Conservation (phyloP, 2,329 filamentous ascomycete genomes). For the Colletotrichum sp. region DNA sequence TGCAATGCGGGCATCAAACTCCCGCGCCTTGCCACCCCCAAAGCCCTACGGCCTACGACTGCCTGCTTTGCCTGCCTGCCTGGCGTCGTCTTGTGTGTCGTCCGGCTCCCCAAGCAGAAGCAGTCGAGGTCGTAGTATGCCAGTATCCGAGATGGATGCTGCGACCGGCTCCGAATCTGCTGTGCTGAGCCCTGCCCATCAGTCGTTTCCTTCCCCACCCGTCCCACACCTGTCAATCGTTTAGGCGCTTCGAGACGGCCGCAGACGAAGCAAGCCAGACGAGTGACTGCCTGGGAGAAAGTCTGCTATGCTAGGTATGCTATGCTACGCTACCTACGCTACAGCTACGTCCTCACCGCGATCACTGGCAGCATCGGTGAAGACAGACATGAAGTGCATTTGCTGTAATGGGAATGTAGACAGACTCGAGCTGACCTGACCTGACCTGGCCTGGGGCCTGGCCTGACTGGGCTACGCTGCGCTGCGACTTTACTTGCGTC, state of each 20-base stretch:
- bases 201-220: neutral
- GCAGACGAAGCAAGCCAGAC: neutral
- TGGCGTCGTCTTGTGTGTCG: neutral
- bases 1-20: neutral
- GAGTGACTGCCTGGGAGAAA: neutral
- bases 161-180: neutral
- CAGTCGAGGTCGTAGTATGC: neutral
- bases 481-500: neutral
- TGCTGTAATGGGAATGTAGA: neutral
- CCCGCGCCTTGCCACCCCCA: slow-evolving; percentile 4
- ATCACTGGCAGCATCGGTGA: neutral
- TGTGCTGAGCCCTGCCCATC: slow-evolving; percentile 13
- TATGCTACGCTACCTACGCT: neutral
- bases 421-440: neutral
- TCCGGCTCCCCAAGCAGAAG: neutral
- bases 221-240: slow-evolving; percentile 10
- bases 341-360: neutral
- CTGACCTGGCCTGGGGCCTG: neutral
- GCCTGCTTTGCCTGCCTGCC: neutral
- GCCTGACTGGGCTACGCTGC: neutral
- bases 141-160: neutral
- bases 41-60: neutral
- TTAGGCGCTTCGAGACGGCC: slow-evolving; percentile 12
- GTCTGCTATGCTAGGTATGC: neutral
- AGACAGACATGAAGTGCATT: neutral